These are phyloP conservation scores for Macadamia tetraphylla DNA, from an alignment of 164 flowering plant species.

Conservation along the genomic window DNA sequence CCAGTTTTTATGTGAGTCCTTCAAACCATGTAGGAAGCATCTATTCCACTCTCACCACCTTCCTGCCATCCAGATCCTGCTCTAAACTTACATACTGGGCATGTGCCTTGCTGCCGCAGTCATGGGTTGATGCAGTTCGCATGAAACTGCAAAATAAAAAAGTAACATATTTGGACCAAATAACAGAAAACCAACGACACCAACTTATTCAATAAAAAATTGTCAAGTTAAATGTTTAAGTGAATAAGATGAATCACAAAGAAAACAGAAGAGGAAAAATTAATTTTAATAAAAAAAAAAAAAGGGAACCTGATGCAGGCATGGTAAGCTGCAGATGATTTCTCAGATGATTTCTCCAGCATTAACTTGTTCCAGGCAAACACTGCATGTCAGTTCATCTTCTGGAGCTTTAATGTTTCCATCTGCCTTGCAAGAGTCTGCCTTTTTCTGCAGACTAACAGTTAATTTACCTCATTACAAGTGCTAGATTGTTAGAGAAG, in stretches of 20 bases:
- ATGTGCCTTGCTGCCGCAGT: slow-evolving; percentile 67
- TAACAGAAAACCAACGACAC: too few relatives aligned
- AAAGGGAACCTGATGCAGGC: slow-evolving; percentile 72
- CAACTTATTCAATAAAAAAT: too few relatives aligned
- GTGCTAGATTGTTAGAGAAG: neutral
- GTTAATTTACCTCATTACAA: too few relatives aligned
- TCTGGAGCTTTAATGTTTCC: slow-evolving; percentile 31
- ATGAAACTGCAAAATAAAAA: slow-evolving; percentile 48
- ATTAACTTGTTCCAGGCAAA: slow-evolving; percentile 89
- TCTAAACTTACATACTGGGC: slow-evolving; percentile 62
- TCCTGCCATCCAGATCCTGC: slow-evolving; percentile 49
- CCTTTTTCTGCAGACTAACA: slow-evolving; percentile 37
- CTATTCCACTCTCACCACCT: slow-evolving; percentile 27
- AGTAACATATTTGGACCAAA: too few relatives aligned
- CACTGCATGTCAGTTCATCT: slow-evolving; percentile 74
- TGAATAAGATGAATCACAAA: neutral
- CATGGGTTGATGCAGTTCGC: slow-evolving; percentile 67
- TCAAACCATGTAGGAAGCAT: slow-evolving; percentile 44
- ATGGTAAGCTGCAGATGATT: slow-evolving; percentile 78
- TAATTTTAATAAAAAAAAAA: neutral
- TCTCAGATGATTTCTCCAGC: slow-evolving; percentile 75
- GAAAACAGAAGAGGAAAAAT: neutral
- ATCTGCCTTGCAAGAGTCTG: slow-evolving; percentile 37
- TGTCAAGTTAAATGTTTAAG: neutral
- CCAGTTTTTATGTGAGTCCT: neutral